Conservation (phyloP, 1,284 basidiomycete species). For the Phylloboletellus chloephorus region DNA sequence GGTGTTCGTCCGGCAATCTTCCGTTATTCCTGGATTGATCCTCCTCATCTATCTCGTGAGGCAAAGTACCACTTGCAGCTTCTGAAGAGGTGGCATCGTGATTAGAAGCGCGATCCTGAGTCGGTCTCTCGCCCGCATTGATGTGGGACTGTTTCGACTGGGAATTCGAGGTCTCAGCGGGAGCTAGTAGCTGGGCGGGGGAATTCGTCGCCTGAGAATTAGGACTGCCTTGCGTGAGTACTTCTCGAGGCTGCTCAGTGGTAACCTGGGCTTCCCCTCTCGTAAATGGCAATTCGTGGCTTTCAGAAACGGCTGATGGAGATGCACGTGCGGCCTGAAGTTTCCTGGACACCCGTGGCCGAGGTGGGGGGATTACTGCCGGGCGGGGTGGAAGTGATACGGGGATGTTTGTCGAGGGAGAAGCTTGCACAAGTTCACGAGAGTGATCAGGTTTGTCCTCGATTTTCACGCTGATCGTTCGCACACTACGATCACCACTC, state of each 20-base stretch:
- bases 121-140: constrained; percentile 2
- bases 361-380: constrained; percentile 25
- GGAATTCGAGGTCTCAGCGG: constrained; percentile 9
- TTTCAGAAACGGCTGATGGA: constrained; percentile 5
- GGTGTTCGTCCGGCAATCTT: constrained; percentile 12
- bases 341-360: constrained; percentile 18
- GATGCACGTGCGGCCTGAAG: neutral
- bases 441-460: constrained; percentile 16
- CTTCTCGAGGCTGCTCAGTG: constrained; percentile 1
- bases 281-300: neutral
- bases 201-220: constrained; percentile 12
- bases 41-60: constrained; percentile 10
- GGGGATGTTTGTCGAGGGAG: neutral
- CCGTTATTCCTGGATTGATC: constrained; percentile 10
- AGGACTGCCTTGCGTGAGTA: neutral
- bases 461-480: constrained; percentile 16
- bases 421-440: neutral
- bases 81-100: constrained; percentile 9
- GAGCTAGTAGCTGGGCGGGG: constrained; percentile 4
- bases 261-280: neutral
- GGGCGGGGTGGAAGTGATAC: constrained; percentile 15
- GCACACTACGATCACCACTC: constrained; percentile 29
- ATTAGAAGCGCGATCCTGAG: constrained; percentile 2
- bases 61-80: constrained; percentile 4
- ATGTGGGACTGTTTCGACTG: constrained; percentile 2